A percentile compares a stretch with the other conserved stretches of the same genome.
phyloP scores from a whole-genome alignment of 2,329 filamentous ascomycete species.

The Akanthomyces lecanii region DNA sequence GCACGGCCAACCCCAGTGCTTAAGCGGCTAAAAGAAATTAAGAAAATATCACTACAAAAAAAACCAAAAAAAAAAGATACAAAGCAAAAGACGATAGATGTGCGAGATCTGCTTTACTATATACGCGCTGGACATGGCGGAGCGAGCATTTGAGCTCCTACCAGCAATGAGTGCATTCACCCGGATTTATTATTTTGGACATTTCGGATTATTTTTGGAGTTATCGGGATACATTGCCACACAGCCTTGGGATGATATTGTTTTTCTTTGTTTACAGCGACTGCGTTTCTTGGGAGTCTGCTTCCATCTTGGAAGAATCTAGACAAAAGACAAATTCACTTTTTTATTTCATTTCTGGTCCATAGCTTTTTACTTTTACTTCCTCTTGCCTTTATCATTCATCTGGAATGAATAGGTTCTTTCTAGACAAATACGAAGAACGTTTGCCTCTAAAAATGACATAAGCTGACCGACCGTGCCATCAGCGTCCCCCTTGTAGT shows the following conservation, averaged over 20 bases:
- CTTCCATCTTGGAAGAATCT: neutral
- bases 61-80: slow-evolving; percentile 5
- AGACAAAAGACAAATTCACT: neutral
- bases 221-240: slow-evolving; percentile 9
- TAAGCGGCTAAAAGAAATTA: neutral
- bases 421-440: neutral
- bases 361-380: neutral
- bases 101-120: neutral
- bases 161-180: neutral
- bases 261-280: slow-evolving; percentile 4
- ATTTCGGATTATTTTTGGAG: neutral
- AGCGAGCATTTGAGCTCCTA: neutral
- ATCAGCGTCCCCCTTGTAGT: too few relatives aligned
- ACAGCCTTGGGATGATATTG: neutral
- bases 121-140: neutral
- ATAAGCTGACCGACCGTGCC: neutral
- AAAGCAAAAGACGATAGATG: neutral
- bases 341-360: neutral
- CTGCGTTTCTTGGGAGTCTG: neutral
- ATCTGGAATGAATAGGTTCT: slow-evolving; percentile 12
- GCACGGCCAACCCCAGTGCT: slow-evolving; percentile 6
- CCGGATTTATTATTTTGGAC: neutral
- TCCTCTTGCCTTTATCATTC: neutral
- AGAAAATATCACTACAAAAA: neutral
- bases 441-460: neutral